Evolutionary conservation across 2,329 filamentous ascomycete genomes (phyloP), one percentile per base, ranked within the genome.

Genomic region (Claviceps sp.): DNA sequence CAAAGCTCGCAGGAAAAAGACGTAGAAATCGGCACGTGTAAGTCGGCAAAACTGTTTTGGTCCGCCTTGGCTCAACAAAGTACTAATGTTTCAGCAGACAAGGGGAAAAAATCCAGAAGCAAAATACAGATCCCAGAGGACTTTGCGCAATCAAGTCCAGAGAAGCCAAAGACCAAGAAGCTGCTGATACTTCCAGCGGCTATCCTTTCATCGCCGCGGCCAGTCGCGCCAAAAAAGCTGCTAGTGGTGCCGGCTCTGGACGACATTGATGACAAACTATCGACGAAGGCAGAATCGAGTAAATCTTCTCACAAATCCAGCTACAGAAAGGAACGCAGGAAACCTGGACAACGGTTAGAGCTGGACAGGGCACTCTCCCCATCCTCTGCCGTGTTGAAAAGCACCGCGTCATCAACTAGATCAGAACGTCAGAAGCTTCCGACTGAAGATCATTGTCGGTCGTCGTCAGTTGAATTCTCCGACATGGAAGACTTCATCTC

Each of bases 1-100:
- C 43, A 51, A 17, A 56, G 54, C 22, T 64, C 59, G 2, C 62
- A 63, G 46, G 55, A 57, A 42, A 54, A 56, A 43, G n/a, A 52
- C 19, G 57, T 55, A 17, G 57, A 34, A 42, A 52, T 47, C 43
- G 43, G 55, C 48, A 8, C 10, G 43, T 16, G 13, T 34, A 34
- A 46, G 43, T 13, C 13, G n/a, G 44, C 10, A 14, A 42, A 26
- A 4, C 10, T 37, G 19, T 26, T 46, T 16, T 22, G 19, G 14
- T 19, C 13, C 40, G 22, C 37, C n/a, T n/a, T 19, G 5, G 11
- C 14, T 14, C 45, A 24, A 43, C n/a, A 10, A 4, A 34, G n/a
- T 26, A 17, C 52, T 51, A 38, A 48, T 26, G 8, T 44, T 19
- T 38, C 2, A 17, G 7, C 24, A 54, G 52, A 19, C 39, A 45